Conservation (phyloP, 2,329 filamentous ascomycete genomes). For the Rutstroemia sp. region DNA sequence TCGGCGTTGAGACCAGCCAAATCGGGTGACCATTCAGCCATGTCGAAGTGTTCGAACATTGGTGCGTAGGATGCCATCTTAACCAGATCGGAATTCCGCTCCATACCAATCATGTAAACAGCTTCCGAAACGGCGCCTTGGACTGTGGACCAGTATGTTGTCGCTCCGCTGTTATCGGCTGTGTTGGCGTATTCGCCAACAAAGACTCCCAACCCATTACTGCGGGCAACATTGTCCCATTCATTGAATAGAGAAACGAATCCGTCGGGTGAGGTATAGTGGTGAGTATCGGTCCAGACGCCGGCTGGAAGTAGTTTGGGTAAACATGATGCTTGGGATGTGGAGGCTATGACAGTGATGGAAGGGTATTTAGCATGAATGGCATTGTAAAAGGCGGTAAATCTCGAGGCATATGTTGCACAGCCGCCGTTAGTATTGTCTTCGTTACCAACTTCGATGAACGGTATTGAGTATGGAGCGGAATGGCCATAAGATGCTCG, state of each 20-base stretch:
- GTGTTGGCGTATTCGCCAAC: constrained; percentile 18
- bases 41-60: constrained; percentile 29
- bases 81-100: constrained; percentile 15
- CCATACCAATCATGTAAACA: constrained; percentile 16
- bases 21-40: constrained; percentile 20
- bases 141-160: constrained; percentile 11
- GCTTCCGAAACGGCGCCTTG: constrained; percentile 12
- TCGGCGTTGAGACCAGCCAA: constrained; percentile 13
- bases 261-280: constrained; percentile 3
- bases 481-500: constrained; percentile 41
- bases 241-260: constrained; percentile 12
- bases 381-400: constrained; percentile 39
- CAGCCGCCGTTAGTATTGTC: constrained; percentile 37
- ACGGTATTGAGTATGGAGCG: constrained; percentile 40
- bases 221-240: constrained; percentile 9
- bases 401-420: constrained; percentile 34
- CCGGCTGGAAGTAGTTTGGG: constrained; percentile 9
- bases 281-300: constrained; percentile 14
- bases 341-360: constrained; percentile 35
- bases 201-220: constrained; percentile 5
- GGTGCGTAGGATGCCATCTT: constrained; percentile 22
- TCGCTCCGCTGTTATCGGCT: constrained; percentile 3
- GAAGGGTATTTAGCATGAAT: constrained; percentile 32
- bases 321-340: constrained; percentile 7
- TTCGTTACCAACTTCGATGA: constrained; percentile 34